Evolutionary conservation across 306 rosid genomes (phyloP), one percentile per base, ranked within the genome.

Genomic region (Lathyrus tuberosus): DNA sequence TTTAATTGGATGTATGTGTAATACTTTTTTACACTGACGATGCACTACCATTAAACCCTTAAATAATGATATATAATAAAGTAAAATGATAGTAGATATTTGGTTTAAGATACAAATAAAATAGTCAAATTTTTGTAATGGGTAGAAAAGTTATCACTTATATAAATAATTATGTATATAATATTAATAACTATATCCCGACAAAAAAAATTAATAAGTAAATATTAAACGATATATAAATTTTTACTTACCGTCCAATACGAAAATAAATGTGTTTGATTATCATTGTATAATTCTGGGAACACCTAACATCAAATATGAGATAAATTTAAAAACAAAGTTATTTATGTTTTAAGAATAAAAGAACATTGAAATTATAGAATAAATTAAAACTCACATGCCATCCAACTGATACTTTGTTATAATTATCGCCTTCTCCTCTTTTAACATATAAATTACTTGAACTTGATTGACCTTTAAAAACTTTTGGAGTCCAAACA

Each of bases 361-460:
- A 57, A 37, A 18, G 22, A 47, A 35, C 3, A 24, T 14, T 65
- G 0, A 1, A 4, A 6, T 59, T 12, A 30, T 7, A 46, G 0
- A 1, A 33, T 2, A 26, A n/a, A 42, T 12, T 52, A 24, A 52
- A 24, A 73, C 71, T 63, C 30, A 66, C 79, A 10, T 57, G n/a
- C 69, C 69, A 71, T 46, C 76, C 68, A 0, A 2, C 0, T 0
- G 10, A 3, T 2, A 71, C 44, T 31, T 3, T 30, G n/a, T 58
- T 22, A 14, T 0, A 2, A 3, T 0, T 0, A 38, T 15, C 69
- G 0, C 40, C 40, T 1, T 7, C 2, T 7, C 40, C 40, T 6
- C 28, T 68, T 28, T 8, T 2, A 67, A 68, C 38, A 67, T 67
- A 67, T 15, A 76, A 0, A 24, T 15, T 11, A 59, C 44, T 2